These are phyloP conservation scores for Pseudogymnoascus sp. DNA, from an alignment of 2,329 filamentous ascomycete genomes.

Conservation along the genomic window DNA sequence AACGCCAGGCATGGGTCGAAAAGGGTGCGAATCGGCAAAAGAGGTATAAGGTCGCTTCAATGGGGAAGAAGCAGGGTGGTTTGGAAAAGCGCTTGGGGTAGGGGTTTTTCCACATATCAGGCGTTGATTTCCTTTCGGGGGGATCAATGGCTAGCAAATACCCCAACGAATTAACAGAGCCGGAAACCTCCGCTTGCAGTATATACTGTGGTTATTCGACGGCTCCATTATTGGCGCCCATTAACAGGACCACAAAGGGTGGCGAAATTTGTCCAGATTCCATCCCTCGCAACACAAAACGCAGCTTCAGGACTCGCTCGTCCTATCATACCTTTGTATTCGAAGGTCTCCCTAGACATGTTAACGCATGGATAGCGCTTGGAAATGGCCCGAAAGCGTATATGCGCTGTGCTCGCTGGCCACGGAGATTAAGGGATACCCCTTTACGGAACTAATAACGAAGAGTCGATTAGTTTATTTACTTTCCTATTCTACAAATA, in stretches of 20 bases:
- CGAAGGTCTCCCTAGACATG: background rate
- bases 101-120: slow-evolving; percentile 75
- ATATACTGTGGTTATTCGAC: background rate
- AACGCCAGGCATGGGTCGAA: slow-evolving; percentile 20
- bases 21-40: slow-evolving; percentile 24
- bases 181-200: slow-evolving; percentile 64
- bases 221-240: no score
- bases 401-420: background rate
- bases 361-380: background rate
- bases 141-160: slow-evolving; percentile 85
- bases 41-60: slow-evolving; percentile 17
- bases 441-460: background rate
- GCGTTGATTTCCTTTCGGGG: slow-evolving; percentile 80
- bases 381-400: background rate
- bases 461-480: background rate
- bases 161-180: slow-evolving; percentile 68
- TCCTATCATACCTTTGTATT: background rate
- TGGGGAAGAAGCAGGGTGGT: slow-evolving; percentile 20
- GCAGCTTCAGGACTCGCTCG: no score
- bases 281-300: background rate
- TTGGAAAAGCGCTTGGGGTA: slow-evolving; percentile 18
- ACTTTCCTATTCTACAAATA: background rate
- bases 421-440: background rate
- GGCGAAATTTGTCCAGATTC: background rate
- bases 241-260: background rate